These are phyloP conservation scores for Rutidosis leptorrhynchoides DNA, from an alignment of 129 eudicot genomes.

Conservation along the genomic window DNA sequence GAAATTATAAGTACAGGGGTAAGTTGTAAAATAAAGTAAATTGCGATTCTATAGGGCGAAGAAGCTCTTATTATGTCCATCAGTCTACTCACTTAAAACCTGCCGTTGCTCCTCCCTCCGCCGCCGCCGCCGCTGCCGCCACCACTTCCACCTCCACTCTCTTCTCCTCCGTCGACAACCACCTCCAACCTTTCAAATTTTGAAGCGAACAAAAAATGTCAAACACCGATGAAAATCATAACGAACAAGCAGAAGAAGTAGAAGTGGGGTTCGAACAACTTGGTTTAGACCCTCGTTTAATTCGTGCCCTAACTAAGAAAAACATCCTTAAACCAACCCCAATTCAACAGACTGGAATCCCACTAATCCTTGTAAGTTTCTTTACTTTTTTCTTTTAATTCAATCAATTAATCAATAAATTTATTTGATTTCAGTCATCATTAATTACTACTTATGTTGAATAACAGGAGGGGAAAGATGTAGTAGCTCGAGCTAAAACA, in stretches of 20 bases:
- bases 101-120: no score
- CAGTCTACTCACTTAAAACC: no score
- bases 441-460: neutral
- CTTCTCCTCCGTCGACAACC: neutral
- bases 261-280: constrained; percentile 65
- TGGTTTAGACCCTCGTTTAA: constrained; percentile 76
- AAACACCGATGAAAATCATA: constrained; percentile 2
- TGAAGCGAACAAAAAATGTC: constrained; percentile 26
- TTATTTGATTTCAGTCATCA: neutral
- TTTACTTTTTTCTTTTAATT: neutral
- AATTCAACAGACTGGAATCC: constrained; percentile 73
- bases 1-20: no score
- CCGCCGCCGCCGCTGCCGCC: neutral
- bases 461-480: constrained; percentile 79
- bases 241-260: constrained; percentile 27
- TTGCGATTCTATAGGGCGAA: no score
- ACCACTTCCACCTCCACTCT: constrained; percentile 10
- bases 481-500: constrained; percentile 90
- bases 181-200: neutral
- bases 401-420: neutral
- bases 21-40: no score
- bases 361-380: constrained; percentile 60
- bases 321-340: constrained; percentile 73
- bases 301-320: constrained; percentile 79
- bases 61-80: no score